These are phyloP conservation scores for Selaginella tamariscina DNA, from an alignment of 75 land plant genomes.

Conservation along the genomic window DNA sequence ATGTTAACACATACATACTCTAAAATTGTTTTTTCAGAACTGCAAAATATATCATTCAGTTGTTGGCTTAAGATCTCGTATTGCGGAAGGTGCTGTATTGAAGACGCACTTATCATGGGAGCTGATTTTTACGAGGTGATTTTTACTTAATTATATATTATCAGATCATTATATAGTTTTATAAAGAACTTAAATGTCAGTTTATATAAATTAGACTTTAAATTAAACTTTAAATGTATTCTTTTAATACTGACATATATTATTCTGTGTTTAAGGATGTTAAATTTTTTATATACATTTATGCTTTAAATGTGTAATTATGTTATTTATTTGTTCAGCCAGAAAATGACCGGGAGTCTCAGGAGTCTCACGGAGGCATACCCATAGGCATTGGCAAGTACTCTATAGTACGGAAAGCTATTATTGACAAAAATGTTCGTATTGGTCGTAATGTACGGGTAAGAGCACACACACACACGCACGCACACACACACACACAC, in stretches of 20 bases:
- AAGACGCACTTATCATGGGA: constrained; percentile 52
- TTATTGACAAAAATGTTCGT: constrained; percentile 57
- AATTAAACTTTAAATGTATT: neutral
- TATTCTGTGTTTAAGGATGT: neutral
- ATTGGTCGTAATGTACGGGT: constrained; percentile 61
- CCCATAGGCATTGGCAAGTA: constrained; percentile 46
- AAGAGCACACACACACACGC: neutral
- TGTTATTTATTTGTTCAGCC: neutral
- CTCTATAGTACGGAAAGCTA: constrained; percentile 40
- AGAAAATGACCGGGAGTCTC: neutral
- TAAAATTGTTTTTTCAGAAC: neutral
- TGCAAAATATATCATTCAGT: constrained; percentile 9
- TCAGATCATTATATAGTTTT: too few relatives aligned
- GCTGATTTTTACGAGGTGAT: constrained; percentile 35
- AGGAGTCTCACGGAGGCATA: constrained; percentile 13
- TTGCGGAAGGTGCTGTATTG: constrained; percentile 21
- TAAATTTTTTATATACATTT: too few relatives aligned
- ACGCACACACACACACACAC: neutral
- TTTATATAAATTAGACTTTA: too few relatives aligned
- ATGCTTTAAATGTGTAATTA: neutral
- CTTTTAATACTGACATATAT: constrained; percentile 3
- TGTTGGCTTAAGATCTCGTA: neutral
- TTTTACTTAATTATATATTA: neutral
- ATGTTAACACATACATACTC: too few relatives aligned
- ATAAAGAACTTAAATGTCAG: too few relatives aligned